Conservation (phyloP, 306 rosid species). For the Cucumis melo region DNA sequence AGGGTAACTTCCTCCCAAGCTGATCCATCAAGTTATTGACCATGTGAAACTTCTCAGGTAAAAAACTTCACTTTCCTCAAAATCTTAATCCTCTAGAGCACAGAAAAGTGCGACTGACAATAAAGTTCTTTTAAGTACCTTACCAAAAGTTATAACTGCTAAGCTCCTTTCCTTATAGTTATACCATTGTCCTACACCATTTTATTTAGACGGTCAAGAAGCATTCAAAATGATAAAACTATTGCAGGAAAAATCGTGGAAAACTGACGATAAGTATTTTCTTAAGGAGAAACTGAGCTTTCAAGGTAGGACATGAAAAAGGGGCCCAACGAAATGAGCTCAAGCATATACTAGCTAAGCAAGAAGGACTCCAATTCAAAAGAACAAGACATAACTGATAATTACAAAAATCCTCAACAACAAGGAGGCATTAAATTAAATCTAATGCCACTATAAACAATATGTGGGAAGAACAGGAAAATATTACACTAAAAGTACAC, state of each 20-base stretch:
- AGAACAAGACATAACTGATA: neutral
- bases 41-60: no score
- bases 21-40: no score
- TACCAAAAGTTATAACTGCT: neutral
- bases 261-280: neutral
- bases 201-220: neutral
- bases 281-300: neutral
- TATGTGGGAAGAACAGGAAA: neutral
- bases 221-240: neutral
- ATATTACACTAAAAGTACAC: neutral
- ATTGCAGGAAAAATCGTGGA: neutral
- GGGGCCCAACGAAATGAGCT: neutral
- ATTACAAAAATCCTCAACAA: neutral
- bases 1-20: no score
- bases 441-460: neutral
- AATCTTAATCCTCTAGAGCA: no score
- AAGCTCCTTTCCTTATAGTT: neutral
- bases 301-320: neutral
- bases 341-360: neutral
- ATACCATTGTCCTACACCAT: neutral
- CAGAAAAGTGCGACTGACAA: neutral
- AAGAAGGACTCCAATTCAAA: neutral
- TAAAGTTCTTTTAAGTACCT: neutral
- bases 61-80: no score
- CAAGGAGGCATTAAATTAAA: neutral